A percentile compares a stretch with the other conserved stretches of the same genome.
phyloP scores from a whole-genome alignment of 169 alveolate genomes.

The Cryptosporidium parvum region DNA sequence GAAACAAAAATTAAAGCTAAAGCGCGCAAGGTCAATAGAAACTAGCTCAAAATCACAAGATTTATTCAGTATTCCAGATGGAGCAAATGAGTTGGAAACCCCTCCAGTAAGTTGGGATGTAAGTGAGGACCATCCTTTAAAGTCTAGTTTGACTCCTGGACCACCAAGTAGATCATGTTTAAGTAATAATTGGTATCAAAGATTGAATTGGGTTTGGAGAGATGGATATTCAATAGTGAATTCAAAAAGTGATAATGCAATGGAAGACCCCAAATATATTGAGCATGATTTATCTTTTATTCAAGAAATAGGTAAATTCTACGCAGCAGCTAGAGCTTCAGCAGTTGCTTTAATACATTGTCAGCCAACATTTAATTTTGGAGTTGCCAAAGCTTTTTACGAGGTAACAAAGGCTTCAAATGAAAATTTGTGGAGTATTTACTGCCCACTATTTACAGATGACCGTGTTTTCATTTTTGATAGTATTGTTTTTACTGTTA shows the following conservation, averaged over 20 bases:
- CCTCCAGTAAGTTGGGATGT: slow-evolving; percentile 74
- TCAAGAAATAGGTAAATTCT: slow-evolving; percentile 49
- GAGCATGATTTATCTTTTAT: slow-evolving; percentile 51
- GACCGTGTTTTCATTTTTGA: slow-evolving; percentile 81
- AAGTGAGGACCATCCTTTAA: slow-evolving; percentile 60
- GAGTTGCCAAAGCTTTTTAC: slow-evolving; percentile 47
- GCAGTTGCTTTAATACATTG: slow-evolving; percentile 66
- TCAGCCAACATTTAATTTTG: slow-evolving; percentile 55
- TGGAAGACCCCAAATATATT: slow-evolving; percentile 43
- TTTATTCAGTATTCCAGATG: slow-evolving; percentile 39
- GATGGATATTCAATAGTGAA: slow-evolving; percentile 26
- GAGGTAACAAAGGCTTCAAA: slow-evolving; percentile 45
- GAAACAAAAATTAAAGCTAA: slow-evolving; percentile 45
- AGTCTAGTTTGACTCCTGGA: slow-evolving; percentile 61
- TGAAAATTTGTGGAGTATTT: slow-evolving; percentile 75
- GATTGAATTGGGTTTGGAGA: slow-evolving; percentile 64
- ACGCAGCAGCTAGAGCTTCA: slow-evolving; percentile 62
- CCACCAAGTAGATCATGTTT: slow-evolving; percentile 71
- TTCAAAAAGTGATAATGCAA: background rate
- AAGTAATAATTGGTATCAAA: slow-evolving; percentile 75
- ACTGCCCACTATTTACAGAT: slow-evolving; percentile 80
- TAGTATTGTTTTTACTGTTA: slow-evolving; percentile 80
- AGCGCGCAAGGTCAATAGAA: slow-evolving; percentile 26
- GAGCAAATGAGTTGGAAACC: slow-evolving; percentile 56
- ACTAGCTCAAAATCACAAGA: slow-evolving; percentile 19